Percentiles rank a stretch among this genome's conserved stretches.
These are phyloP conservation scores for Cercospora canescens DNA, from an alignment of 2,329 filamentous ascomycete genomes.

Conservation along the genomic window DNA sequence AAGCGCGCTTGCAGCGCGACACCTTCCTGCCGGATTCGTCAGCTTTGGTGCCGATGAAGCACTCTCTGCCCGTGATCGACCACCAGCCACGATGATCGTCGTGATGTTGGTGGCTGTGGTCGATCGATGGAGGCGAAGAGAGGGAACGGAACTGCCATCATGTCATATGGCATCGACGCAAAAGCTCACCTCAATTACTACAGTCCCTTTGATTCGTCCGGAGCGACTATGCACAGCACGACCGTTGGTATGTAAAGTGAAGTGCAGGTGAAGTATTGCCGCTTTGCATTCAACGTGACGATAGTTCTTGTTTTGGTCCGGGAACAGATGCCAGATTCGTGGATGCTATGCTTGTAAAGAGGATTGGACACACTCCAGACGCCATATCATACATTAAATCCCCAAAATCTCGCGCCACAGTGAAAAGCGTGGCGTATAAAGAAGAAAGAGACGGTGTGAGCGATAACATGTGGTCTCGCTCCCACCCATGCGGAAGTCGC, in stretches of 20 bases:
- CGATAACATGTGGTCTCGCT: not conserved
- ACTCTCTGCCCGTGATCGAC: not conserved
- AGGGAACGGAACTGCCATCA: not conserved
- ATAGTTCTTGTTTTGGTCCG: not conserved
- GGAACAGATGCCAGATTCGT: not conserved
- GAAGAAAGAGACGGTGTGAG: not conserved
- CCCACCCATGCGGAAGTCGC: not conserved
- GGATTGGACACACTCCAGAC: slow-evolving; percentile 3
- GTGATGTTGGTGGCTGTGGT: not conserved
- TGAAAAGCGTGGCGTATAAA: not conserved
- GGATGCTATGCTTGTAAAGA: not conserved
- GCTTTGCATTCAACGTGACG: not conserved
- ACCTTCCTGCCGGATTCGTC: not conserved
- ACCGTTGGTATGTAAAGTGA: not conserved
- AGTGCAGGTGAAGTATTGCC: not conserved
- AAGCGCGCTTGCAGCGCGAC: not conserved
- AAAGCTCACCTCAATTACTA: not conserved
- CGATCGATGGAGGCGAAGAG: not conserved
- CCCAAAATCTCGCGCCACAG: not conserved
- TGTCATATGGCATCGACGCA: not conserved
- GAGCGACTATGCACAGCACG: not conserved
- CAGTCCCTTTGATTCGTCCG: not conserved
- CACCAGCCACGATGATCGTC: not conserved
- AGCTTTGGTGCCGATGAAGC: slow-evolving; percentile 1
- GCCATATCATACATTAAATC: slow-evolving; percentile 1